Base-by-base conservation (phyloP, 805 yeast species). In the Jamesozyma piceae region DNA sequence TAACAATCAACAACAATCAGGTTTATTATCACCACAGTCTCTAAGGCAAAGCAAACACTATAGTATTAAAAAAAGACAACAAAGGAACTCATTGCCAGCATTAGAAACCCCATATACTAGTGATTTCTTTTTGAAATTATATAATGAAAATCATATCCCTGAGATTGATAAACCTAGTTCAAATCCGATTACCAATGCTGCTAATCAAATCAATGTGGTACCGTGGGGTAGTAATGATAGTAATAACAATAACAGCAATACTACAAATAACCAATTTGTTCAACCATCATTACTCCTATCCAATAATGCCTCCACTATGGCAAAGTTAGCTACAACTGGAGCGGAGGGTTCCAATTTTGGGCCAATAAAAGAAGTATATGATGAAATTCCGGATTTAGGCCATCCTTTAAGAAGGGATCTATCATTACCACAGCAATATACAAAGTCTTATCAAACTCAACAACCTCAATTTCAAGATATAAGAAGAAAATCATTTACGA, bases 81-180 rank as follows among this genome's bases (percentile, higher is more conserved):
- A 52, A 35, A 41, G 62, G 27, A 46, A 54, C 11, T 57, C 63
- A 2, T 49, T 55, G 45, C 57, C 63, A 18, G 45, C 49, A 24
- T 43, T 54, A 26, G 60, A 55, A 30, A 50, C 52, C 5, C 37
- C 54, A 19, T 39, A 45, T 17, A 53, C 43, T 42, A 41, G 39
- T 19, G 58, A 54, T 37, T 29, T 58, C 10, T 46, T 56, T 21
- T 43, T 53, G 13, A 52, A 52, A 37, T 48, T 54, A n/a, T 50
- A 53, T 39, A 48, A 46, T 18, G 42, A 46, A 17, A 24, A 24
- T 11, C 6, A 24, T 11, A 24, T 24, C 28, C 28, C 28, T 15
- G 19, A 5, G 5, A 32, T 5, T 11, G 19, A 15, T 24, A 9
- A 29, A 8, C 24, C 15, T 13, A 11, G 11, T 11, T 6, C 28